Evolutionary conservation across 2,329 filamentous ascomycete genomes (phyloP).

Genomic region (Aulographum hederae): DNA sequence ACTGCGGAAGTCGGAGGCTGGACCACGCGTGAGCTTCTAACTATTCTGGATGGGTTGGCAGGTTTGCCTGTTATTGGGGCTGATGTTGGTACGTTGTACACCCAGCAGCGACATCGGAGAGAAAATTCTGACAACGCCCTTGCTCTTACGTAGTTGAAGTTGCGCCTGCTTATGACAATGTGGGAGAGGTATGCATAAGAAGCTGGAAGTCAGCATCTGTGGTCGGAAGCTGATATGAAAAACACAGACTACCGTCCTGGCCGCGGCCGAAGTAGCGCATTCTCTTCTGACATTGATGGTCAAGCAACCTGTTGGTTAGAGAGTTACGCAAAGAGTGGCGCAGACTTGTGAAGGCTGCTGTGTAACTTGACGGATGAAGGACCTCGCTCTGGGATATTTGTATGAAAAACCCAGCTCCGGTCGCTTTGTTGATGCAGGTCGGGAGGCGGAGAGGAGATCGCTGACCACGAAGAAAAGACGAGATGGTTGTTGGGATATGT

Average conservation of each 20-base stretch:
- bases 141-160: constrained; percentile 31
- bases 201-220: too few relatives aligned
- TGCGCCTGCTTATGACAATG: constrained; percentile 41
- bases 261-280: constrained; percentile 34
- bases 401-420: too few relatives aligned
- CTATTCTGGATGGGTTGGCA: constrained; percentile 38
- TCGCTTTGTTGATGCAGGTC: too few relatives aligned
- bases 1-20: constrained; percentile 44
- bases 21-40: constrained; percentile 39
- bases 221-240: too few relatives aligned
- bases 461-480: too few relatives aligned
- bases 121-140: background rate
- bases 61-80: constrained; percentile 39
- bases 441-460: too few relatives aligned
- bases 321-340: background rate
- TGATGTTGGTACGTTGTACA: constrained; percentile 28
- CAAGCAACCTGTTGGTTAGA: constrained; percentile 16
- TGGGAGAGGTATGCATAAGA: too few relatives aligned
- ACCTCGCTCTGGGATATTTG: too few relatives aligned
- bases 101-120: background rate
- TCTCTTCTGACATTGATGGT: constrained; percentile 31
- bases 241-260: constrained; percentile 36
- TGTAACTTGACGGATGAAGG: too few relatives aligned
- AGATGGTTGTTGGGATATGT: too few relatives aligned
- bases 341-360: too few relatives aligned